phyloP scores from a whole-genome alignment of 2,329 filamentous ascomycete species.

The Paecilomyces dactylethromorphus region DNA sequence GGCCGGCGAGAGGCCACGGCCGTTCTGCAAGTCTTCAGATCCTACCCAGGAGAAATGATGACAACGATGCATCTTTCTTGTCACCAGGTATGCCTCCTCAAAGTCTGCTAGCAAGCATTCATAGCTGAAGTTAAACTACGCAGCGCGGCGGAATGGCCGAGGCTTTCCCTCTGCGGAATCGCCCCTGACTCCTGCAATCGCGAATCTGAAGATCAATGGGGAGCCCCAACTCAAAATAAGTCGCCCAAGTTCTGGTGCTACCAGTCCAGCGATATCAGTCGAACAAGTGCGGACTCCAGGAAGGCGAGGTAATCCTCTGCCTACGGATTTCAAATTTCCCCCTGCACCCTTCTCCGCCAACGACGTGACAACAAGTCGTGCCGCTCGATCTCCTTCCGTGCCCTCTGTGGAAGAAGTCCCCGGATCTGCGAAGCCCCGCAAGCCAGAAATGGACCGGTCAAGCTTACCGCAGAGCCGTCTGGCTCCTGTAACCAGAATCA shows the following conservation, averaged over 20 bases:
- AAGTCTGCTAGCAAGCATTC: not conserved
- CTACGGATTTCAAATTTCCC: conserved; percentile 53
- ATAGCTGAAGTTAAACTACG: conserved; percentile 11
- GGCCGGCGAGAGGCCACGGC: conserved; percentile 60
- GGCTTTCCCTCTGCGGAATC: conserved; percentile 25
- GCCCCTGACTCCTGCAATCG: conserved; percentile 19
- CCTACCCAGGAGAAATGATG: conserved; percentile 43
- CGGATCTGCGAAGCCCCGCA: conserved; percentile 10
- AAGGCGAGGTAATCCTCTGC: conserved; percentile 27
- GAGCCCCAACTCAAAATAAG: conserved; percentile 20
- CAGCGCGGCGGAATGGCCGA: conserved; percentile 26
- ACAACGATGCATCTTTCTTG: conserved; percentile 24
- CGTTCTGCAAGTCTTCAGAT: conserved; percentile 80
- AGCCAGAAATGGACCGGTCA: conserved; percentile 16
- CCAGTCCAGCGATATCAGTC: conserved; percentile 27
- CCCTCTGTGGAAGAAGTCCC: conserved; percentile 19
- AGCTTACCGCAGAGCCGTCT: conserved; percentile 23
- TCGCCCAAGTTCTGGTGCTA: conserved; percentile 16
- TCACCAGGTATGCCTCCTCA: not conserved
- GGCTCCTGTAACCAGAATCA: conserved; percentile 53
- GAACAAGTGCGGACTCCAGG: conserved; percentile 37
- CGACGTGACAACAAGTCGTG: conserved; percentile 18
- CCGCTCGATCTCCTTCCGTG: conserved; percentile 21
- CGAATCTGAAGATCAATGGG: conserved; percentile 26
- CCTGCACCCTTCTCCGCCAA: conserved; percentile 30